Base-by-base conservation (phyloP, 805 yeast species). In the Starmerella riodocensis region DNA sequence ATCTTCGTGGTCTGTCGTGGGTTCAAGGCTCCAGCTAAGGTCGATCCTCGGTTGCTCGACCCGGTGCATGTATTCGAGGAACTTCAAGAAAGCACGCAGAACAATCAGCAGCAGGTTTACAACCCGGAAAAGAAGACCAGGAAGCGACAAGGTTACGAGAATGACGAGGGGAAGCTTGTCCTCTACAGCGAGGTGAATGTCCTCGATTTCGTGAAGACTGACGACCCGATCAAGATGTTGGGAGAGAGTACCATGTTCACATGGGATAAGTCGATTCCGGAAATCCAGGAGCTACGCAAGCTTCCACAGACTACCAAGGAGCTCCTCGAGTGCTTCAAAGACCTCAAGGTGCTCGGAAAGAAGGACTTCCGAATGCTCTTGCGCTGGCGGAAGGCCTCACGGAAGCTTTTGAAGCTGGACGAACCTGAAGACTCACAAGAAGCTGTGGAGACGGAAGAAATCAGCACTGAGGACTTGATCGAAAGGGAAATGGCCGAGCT, bases 1-100 rank as follows among this genome's bases (percentile, higher is more conserved):
- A 91, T 91, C 55, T 91, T 91, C 57, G 98, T 91, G 34, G 96
- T 86, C 27, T 91, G 99, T 63, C 77, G 77, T 59, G 93, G 93
- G 11, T 91, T 81, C 66, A 88, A 86, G 60, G 95, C 97, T 12
- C 98, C 99, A 35, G 83, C 86, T 59, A 84, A 80, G 58, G 61
- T 91, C 46, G 99, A 91, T 62, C 95, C 96, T 35, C 73, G 93
- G 54, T 66, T 91, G 41, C 66, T 91, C 45, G 98, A 91, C 58
- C 82, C 97, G 13, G 81, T 73, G 55, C 85, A 81, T 56, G 97
- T 91, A 17, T 91, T 91, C 55, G 97, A 88, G 62, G 98, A 91
- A 59, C 63, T 91, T 41, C 74, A 74, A 14, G 78, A 70, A 26
- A 53, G 58, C 5, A 41, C 48, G 11, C 54, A 54, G 17, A 81